Base-by-base conservation (phyloP, 2,329 filamentous ascomycete genomes). In the Colletotrichum magnum region DNA sequence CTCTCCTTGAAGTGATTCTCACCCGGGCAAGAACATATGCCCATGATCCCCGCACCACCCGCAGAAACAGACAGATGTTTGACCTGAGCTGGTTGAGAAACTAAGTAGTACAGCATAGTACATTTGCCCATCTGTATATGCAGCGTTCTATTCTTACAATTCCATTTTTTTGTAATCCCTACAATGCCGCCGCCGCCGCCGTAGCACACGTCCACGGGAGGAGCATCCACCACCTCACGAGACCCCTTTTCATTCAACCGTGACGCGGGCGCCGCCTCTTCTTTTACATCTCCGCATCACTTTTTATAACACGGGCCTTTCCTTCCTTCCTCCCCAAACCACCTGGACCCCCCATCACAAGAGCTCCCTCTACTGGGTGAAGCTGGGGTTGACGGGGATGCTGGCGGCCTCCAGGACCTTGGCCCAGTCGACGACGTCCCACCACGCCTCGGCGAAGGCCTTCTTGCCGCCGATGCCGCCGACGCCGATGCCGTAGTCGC, bases 401-500 rank as follows among this genome's bases (percentile, higher is more conserved):
- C 47, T 41, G 28, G 71, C 71, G 36, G 65, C 32, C n/a, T 83
- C 77, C 41, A 85, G 84, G 58, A 97, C 95, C 70, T 87, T 85
- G 58, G 90, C 83, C 96, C 96, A 99, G 82, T 99, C 90, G 73
- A 99, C 91, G 61, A 85, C 85, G 58, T 93, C 82, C 96, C 96
- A 99, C 95, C 95, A 98, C 50, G 87, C 86, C 78, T 93, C 88
- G 61, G 95, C 85, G 79, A 89, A 99, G 60, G 84, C 82, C 61
- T 86, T 84, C 89, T 98, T 99, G 58, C 94, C 94, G 52, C 85
- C 86, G 64, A 91, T 80, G 5, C 92, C 92, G 48, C 79, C 79
- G 2, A 76, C 79, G 10, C 85, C 85, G 36, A 90, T 78, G 59
- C 89, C 89, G 80, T 93, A 98, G 79, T 98, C 94, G 64, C 89